Base-by-base conservation (phyloP, 2,329 filamentous ascomycete species). In the Pseudogymnoascus sp. region DNA sequence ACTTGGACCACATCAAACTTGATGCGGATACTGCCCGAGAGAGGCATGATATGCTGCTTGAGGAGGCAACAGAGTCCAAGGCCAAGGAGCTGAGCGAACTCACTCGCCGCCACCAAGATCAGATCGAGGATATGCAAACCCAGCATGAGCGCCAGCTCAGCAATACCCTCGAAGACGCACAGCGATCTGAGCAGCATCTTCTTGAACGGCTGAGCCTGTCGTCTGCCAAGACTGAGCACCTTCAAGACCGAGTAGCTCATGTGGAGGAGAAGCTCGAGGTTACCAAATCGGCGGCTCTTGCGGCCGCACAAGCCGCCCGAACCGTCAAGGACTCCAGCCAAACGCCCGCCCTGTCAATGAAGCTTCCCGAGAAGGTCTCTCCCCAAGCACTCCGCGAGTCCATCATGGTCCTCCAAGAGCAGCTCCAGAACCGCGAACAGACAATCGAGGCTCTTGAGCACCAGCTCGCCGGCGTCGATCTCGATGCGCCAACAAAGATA, bases 391-490 rank as follows among this genome's bases (percentile, higher is more conserved):
- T 99, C 33, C 89, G 95, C 31, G 95, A 99, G 76, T 96, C 93
- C 0, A 97, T 99, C 72, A 87, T 96, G 77, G 95, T 97, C 17
- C 81, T 99, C 26, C 95, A 99, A 77, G 93, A 97, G 75, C 95
- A 99, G 75, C 83, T 99, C 6, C 95, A 97, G 75, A 91, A 95
- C 70, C 92, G 95, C 62, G 95, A 99, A 77, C 84, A 88, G 65
- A 88, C 86, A 40, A 96, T 97, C 68, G 95, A 99, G 73, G 85
- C 88, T 66, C 87, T 97, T 11, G 91, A 96, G 75, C 83, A 87
- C 61, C 82, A 87, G 61, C 79, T 92, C 7, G 78, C 84, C 17
- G 82, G 84, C 65, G 76, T 88, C 2, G 91, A 96, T 70, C 88
- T 87, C 7, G 89, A 96, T 42, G 88, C 91, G 0, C 84, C 89